These are phyloP conservation scores for Cornus suecica DNA, from an alignment of 148 eudicot genomes.

Conservation along the genomic window DNA sequence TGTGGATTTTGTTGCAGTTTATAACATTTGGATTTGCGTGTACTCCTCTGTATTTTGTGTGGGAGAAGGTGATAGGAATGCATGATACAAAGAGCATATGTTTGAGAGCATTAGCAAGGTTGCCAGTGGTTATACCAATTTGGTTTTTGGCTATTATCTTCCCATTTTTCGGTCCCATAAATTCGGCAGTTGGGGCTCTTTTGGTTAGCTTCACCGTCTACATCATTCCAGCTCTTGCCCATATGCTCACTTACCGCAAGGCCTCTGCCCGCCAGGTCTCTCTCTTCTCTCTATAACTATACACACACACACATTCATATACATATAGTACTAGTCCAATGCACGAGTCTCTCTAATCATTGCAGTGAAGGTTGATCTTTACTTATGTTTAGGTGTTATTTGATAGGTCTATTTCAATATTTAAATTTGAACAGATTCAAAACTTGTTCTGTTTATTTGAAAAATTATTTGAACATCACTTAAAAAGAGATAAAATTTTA, in stretches of 20 bases:
- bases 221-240: constrained; percentile 82
- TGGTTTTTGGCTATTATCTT: constrained; percentile 92
- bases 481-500: no score
- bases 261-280: constrained; percentile 79
- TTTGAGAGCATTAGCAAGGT: constrained; percentile 73
- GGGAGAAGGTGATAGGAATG: constrained; percentile 85
- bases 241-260: constrained; percentile 81
- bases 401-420: no score
- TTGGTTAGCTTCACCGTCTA: constrained; percentile 94
- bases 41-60: constrained; percentile 76
- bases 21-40: constrained; percentile 93
- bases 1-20: constrained; percentile 32
- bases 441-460: no score
- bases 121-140: constrained; percentile 89
- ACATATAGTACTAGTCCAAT: no score
- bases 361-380: no score
- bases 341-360: no score
- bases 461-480: no score
- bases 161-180: constrained; percentile 86
- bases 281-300: background rate
- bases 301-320: no score
- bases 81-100: constrained; percentile 83
- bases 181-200: constrained; percentile 91
- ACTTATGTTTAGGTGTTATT: no score
- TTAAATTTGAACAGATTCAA: no score